Evolutionary conservation across 2,329 filamentous ascomycete genomes (phyloP), one percentile per base, ranked within the genome.

Genomic region (Ascochyta koolunga): DNA sequence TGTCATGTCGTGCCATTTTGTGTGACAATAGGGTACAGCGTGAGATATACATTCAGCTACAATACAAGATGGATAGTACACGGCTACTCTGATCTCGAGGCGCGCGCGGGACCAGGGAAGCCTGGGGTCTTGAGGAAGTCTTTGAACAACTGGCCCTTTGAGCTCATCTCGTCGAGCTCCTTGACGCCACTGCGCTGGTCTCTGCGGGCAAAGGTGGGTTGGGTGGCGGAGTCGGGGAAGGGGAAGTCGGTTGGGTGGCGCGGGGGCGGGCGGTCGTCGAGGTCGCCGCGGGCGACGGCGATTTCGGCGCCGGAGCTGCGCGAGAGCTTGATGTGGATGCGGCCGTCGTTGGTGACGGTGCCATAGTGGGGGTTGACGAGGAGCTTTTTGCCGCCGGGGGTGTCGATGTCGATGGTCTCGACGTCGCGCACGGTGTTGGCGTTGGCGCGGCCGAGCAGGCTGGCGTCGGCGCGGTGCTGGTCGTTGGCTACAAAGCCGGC

Each of bases 381-480:
- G 50, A 83, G 70, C 61, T 84, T 85, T 50, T 77, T 78, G 48
- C 83, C 83, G 39, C 82, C 82, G 1, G 71, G 68, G 5, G 61
- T 73, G 56, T 47, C 74, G 35, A 78, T 60, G 21, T 80, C 79
- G 2, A 77, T 69, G 2, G 77, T 75, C 24, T 75, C 69, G 36
- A 71, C 63, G 50, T 67, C 63, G 37, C 48, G 48, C 2, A 51
- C 50, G 13, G 36, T 43, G 24, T 19, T 50, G n/a, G 46, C 10
- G 51, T 41, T 50, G 19, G 43, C 37, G 25, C 49, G 38, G 15
- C 32, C 71, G 66, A 49, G 69, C 60, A 38, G 73, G 65, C 21
- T 56, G 51, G 31, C 50, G 44, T 58, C 56, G 22, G 64, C 71
- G 64, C 71, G 70, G 41, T 68, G 63, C 38, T 68, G 59, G 56